These are phyloP conservation scores for Hypoxylon fuscum DNA, from an alignment of 495 filamentous ascomycete species.

Conservation along the genomic window DNA sequence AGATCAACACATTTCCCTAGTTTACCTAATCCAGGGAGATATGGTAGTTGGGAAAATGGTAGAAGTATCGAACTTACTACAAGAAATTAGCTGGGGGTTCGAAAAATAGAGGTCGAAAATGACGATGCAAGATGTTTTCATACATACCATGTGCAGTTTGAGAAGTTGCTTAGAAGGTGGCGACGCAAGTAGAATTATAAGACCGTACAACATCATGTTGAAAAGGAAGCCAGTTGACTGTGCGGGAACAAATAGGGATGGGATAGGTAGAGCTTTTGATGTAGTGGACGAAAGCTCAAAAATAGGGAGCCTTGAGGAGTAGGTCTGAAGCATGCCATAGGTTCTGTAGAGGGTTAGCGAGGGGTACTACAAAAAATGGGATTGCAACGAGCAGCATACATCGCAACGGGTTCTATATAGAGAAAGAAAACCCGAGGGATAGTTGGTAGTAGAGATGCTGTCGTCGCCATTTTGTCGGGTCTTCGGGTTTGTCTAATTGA, in stretches of 20 bases:
- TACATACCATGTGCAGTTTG: conserved; percentile 27
- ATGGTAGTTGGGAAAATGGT: too few species aligned
- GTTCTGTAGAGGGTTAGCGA: conserved; percentile 20
- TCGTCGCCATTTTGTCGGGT: conserved; percentile 29
- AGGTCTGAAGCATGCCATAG: conserved; percentile 29
- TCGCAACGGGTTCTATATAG: conserved; percentile 34
- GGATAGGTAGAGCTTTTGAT: conserved; percentile 14
- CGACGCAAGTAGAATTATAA: conserved; percentile 47
- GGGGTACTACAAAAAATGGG: background rate
- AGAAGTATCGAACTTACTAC: too few species aligned
- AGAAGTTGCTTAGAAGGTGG: conserved; percentile 32
- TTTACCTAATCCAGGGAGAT: too few species aligned
- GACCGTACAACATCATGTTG: conserved; percentile 51
- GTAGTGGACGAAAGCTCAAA: conserved; percentile 20
- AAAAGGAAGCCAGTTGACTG: conserved; percentile 29
- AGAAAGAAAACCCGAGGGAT: conserved; percentile 37
- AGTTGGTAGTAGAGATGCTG: conserved; percentile 30
- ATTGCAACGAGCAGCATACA: conserved; percentile 18
- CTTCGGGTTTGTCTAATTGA: background rate
- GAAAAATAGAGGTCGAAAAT: too few species aligned
- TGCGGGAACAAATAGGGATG: conserved; percentile 12
- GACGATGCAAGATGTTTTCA: too few species aligned
- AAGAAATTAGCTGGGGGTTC: too few species aligned
- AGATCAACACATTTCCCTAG: too few species aligned
- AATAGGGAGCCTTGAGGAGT: conserved; percentile 20